Base-by-base conservation (phyloP, 1,284 basidiomycete genomes). In the Naganishia albida region DNA sequence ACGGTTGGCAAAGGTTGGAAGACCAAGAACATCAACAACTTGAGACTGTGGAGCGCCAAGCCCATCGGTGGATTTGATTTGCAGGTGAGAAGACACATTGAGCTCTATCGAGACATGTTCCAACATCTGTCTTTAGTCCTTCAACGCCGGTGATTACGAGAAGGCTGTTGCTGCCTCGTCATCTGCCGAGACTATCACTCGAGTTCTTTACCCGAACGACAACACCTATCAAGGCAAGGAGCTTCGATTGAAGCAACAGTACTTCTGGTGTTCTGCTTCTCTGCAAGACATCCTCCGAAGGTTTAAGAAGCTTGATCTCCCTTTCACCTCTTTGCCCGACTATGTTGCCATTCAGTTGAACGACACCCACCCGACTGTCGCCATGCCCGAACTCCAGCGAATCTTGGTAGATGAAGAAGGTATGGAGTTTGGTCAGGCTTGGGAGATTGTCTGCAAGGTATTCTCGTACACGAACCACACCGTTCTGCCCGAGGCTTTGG, bases 391-490 rank as follows among this genome's bases (percentile, higher is more conserved):
- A 78, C 82, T 96, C 53, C 92, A 93, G 89, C 87, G 93, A 56
- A 86, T 96, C 68, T 84, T 83, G 40, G 76, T 82, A 62, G 82
- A 95, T 73, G 93, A 96, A 55, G 93, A 96, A 77, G 89, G 93
- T 44, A 74, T 93, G n/a, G 74, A 82, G 1, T 96, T 91, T 87
- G 85, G 86, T 69, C 75, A 80, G 13, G 92, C 93, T 0, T 96
- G 93, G 93, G 80, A 83, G 30, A 91, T 96, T 71, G 86, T 88
- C 48, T 91, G 86, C 56, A 88, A 88, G 77, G 91, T 89, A 7
- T 93, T 95, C 81, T 91, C 90, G 77, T 96, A 92, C 82, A 95
- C 93, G 20, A 95, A 94, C 76, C 91, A 93, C 78, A 75, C 76
- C 30, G 73, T 79, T 23, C 65, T 78, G 39, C 70, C 73, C 7